A percentile compares a stretch with the other conserved stretches of the same genome.
phyloP scores from a whole-genome alignment of 495 filamentous ascomycete genomes.

The Talaromyces trachyspermus region DNA sequence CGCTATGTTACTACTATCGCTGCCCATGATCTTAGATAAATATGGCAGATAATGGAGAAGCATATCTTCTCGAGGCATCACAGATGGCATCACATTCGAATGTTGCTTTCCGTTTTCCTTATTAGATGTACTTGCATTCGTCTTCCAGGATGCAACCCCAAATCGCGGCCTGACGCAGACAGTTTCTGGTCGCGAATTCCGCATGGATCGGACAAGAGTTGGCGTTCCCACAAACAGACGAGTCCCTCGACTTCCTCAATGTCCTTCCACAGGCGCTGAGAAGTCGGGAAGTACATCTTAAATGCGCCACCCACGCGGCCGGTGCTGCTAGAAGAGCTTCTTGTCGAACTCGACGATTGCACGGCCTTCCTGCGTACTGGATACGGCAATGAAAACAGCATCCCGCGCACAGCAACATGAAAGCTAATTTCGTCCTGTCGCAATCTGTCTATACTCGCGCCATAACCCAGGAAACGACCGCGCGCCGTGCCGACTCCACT shows the following conservation, averaged over 20 bases:
- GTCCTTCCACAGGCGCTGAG: conserved; percentile 65
- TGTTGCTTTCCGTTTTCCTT: conserved; percentile 14
- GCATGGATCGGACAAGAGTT: conserved; percentile 22
- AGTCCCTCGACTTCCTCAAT: conserved; percentile 70
- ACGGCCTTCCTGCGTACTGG: conserved; percentile 63
- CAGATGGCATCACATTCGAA: conserved; percentile 32
- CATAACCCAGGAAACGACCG: conserved; percentile 28
- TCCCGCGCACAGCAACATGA: conserved; percentile 75
- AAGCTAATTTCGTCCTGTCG: conserved; percentile 91
- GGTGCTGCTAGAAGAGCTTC: conserved; percentile 4
- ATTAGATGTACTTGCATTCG: conserved; percentile 11
- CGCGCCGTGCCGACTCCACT: conserved; percentile 31
- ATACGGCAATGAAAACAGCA: conserved; percentile 73
- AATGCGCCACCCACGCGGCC: conserved; percentile 45
- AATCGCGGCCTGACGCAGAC: conserved; percentile 18
- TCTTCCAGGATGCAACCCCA: conserved; percentile 32
- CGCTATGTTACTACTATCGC: conserved; percentile 29
- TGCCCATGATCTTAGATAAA: conserved; percentile 53
- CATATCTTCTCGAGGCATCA: conserved; percentile 62
- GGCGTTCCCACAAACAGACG: conserved; percentile 57
- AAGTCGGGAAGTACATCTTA: conserved; percentile 84
- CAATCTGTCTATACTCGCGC: conserved; percentile 58
- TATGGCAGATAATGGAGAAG: conserved; percentile 82
- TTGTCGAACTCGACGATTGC: conserved; percentile 13
- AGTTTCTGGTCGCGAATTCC: conserved; percentile 15